phyloP scores from a whole-genome alignment of 179 eudicot genomes.

The Pouteria campechiana region DNA sequence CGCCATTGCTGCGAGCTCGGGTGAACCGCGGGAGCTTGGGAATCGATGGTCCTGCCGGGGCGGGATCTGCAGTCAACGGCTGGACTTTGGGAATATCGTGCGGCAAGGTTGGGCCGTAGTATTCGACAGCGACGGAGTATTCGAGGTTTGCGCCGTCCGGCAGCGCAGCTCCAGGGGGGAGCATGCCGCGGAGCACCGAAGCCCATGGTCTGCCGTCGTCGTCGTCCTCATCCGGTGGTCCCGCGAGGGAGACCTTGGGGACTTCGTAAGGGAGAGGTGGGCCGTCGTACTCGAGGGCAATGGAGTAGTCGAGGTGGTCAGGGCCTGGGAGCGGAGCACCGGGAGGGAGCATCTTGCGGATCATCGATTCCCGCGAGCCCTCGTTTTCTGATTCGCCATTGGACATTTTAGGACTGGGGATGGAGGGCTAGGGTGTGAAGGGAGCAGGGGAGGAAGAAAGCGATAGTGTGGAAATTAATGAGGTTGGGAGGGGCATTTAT shows the following conservation, averaged over 20 bases:
- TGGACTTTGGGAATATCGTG: slow-evolving; percentile 4
- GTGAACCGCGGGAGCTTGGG: slow-evolving; percentile 6
- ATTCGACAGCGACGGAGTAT: slow-evolving; percentile 25
- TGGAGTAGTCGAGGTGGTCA: slow-evolving; percentile 29
- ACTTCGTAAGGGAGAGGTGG: slow-evolving; percentile 1
- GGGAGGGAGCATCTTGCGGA: slow-evolving; percentile 24
- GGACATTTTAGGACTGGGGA: neutral
- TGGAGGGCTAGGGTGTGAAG: neutral
- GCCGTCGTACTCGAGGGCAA: slow-evolving; percentile 21
- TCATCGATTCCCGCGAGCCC: slow-evolving; percentile 10
- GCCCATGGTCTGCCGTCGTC: slow-evolving; percentile 12
- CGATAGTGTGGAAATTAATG: too few relatives aligned
- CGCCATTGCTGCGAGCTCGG: neutral
- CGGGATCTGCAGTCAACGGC: neutral
- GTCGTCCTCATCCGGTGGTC: slow-evolving; percentile 1
- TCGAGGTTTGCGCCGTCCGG: slow-evolving; percentile 30
- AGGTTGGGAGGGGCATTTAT: too few relatives aligned
- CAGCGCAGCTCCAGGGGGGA: slow-evolving; percentile 4
- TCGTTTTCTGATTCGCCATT: slow-evolving; percentile 1
- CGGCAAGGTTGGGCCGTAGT: slow-evolving; percentile 20
- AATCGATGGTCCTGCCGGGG: too few relatives aligned
- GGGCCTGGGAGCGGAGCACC: slow-evolving; percentile 33
- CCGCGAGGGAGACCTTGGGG: slow-evolving; percentile 11
- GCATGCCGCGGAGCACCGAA: slow-evolving; percentile 11
- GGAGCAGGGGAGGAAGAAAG: neutral